Evolutionary conservation across 2,329 filamentous ascomycete species (phyloP).

Genomic region (Cladosporium sp.): DNA sequence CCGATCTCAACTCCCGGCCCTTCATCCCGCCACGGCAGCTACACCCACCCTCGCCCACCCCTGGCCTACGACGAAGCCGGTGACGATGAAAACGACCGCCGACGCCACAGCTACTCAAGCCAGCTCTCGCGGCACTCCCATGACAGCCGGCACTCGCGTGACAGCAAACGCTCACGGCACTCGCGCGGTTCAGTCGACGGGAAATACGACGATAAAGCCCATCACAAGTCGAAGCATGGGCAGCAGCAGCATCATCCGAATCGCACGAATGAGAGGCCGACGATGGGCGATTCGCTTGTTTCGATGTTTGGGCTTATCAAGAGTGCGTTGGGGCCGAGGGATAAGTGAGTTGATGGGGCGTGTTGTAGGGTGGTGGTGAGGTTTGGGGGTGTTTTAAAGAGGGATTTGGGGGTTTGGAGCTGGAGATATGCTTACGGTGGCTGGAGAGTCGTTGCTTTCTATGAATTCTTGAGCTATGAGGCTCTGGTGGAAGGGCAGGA

Average conservation of each 20-base stretch:
- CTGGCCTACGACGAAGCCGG: background rate
- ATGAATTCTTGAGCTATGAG: background rate
- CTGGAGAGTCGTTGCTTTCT: background rate
- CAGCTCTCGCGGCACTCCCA: slow-evolving; percentile 10
- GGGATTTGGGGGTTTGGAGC: background rate
- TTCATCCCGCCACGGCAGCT: slow-evolving; percentile 11
- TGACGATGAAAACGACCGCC: background rate
- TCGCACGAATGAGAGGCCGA: slow-evolving; percentile 13
- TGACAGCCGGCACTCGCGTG: slow-evolving; percentile 6
- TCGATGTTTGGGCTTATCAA: slow-evolving; percentile 12
- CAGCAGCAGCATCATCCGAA: no score
- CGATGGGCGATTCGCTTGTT: slow-evolving; percentile 14
- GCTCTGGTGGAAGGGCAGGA: background rate
- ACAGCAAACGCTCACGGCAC: slow-evolving; percentile 8
- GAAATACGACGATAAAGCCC: background rate
- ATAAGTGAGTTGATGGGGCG: slow-evolving; percentile 4
- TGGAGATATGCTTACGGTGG: background rate
- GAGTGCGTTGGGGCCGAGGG: slow-evolving; percentile 10
- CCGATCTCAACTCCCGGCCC: background rate
- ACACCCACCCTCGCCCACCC: slow-evolving; percentile 2
- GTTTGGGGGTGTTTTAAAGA: background rate
- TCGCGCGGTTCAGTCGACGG: background rate
- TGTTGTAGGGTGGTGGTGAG: background rate
- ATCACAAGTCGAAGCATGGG: background rate
- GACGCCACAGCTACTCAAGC: slow-evolving; percentile 16